Percentiles rank a stretch among this genome's conserved stretches.
phyloP scores from a whole-genome alignment of 257 asterid species.

The Solanum lignicaule region DNA sequence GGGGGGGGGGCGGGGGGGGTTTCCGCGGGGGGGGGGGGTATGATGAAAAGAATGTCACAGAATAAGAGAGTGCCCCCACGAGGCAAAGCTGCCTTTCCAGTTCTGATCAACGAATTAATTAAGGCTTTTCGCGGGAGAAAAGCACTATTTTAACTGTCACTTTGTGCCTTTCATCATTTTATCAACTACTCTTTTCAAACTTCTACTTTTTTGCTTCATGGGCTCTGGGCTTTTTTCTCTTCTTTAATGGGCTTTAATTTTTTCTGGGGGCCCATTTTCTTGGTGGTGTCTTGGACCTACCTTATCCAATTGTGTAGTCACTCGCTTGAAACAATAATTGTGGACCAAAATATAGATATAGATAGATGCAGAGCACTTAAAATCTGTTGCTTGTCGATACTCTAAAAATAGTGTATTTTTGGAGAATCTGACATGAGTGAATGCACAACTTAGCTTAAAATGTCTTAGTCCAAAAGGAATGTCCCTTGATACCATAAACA shows the following conservation, averaged over 20 bases:
- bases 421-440: background rate
- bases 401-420: background rate
- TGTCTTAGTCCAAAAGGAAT: background rate
- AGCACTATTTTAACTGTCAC: slow-evolving; percentile 61
- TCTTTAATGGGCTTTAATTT: background rate
- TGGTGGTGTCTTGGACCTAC: background rate
- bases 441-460: background rate
- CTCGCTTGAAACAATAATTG: background rate
- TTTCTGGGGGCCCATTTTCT: background rate
- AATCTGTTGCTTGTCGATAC: background rate
- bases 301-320: background rate
- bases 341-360: background rate
- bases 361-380: background rate
- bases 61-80: slow-evolving; percentile 16
- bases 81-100: slow-evolving; percentile 47
- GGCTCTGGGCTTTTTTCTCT: background rate
- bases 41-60: slow-evolving; percentile 8
- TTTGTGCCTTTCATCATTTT: slow-evolving; percentile 63
- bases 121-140: slow-evolving; percentile 67
- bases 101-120: slow-evolving; percentile 30
- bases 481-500: background rate
- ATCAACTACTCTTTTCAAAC: slow-evolving; percentile 4
- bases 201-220: background rate
- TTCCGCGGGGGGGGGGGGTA: slow-evolving; percentile 1
- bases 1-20: no score